A percentile compares a stretch with the other conserved stretches of the same genome.
Conservation (phyloP, 1,284 basidiomycete genomes). For the Thecaphora frezii region DNA sequence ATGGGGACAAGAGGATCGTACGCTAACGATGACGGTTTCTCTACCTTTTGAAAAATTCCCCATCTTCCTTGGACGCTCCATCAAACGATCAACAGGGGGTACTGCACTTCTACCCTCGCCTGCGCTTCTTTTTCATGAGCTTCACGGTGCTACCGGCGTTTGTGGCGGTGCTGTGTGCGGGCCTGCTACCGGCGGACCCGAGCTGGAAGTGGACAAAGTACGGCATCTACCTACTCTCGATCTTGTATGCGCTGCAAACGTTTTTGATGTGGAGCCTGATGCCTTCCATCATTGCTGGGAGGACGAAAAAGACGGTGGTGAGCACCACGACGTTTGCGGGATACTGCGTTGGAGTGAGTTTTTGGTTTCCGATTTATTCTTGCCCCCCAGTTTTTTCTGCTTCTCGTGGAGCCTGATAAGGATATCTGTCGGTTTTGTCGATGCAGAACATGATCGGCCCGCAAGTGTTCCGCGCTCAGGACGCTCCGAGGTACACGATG, state of each 20-base stretch:
- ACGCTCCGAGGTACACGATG: conserved; percentile 53
- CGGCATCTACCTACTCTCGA: conserved; percentile 48
- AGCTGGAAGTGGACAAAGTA: conserved; percentile 48
- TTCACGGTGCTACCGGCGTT: conserved; percentile 18
- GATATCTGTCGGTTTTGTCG: conserved; percentile 5
- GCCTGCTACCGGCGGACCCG: conserved; percentile 13
- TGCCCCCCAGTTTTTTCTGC: not conserved
- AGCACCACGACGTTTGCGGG: conserved; percentile 48
- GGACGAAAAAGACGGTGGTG: conserved; percentile 55
- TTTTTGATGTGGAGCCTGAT: conserved; percentile 54
- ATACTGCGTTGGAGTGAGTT: conserved; percentile 48
- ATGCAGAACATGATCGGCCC: conserved; percentile 26
- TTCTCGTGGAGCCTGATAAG: conserved; percentile 9
- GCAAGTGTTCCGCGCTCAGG: conserved; percentile 51
- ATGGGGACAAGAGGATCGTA: too few relatives aligned
- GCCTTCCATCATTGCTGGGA: conserved; percentile 53
- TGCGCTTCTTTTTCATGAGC: conserved; percentile 55
- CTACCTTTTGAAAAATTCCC: too few relatives aligned
- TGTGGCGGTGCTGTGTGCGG: conserved; percentile 20
- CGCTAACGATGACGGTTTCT: too few relatives aligned
- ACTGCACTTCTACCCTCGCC: conserved; percentile 30
- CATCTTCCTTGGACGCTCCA: too few relatives aligned
- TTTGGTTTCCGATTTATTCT: too few relatives aligned
- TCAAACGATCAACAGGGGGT: conserved; percentile 1
- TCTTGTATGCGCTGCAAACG: conserved; percentile 45